Evolutionary conservation across 2,329 filamentous ascomycete species (phyloP).

Genomic region (Diaporthe vexans): DNA sequence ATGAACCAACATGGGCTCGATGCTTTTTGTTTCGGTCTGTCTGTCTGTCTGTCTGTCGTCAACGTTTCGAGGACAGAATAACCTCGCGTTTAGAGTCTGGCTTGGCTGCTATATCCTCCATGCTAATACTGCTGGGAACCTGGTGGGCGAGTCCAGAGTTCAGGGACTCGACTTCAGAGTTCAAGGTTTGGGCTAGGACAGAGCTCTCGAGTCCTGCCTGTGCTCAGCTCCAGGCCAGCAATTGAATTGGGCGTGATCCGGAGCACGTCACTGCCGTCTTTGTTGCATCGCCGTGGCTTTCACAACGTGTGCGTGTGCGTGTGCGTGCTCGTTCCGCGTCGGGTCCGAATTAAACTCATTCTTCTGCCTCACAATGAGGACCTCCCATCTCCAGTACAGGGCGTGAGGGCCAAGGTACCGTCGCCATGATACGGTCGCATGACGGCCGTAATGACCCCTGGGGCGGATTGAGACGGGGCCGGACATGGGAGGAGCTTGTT

Average conservation of each 20-base stretch:
- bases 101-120: constrained; percentile 34
- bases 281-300: constrained; percentile 8
- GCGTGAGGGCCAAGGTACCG: not conserved
- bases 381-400: not conserved
- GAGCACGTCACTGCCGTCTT: not conserved
- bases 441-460: constrained; percentile 28
- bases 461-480: constrained; percentile 24
- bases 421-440: constrained; percentile 23
- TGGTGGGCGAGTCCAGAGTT: not conserved
- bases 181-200: constrained; percentile 1
- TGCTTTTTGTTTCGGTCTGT: constrained; percentile 20
- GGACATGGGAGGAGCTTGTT: constrained; percentile 26
- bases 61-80: constrained; percentile 26
- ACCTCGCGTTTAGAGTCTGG: constrained; percentile 31
- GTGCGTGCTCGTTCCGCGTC: not conserved
- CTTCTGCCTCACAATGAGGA: not conserved
- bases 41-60: constrained; percentile 27
- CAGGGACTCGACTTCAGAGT: not conserved
- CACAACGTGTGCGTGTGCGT: not conserved
- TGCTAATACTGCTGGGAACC: constrained; percentile 27
- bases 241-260: not conserved
- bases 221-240: not conserved
- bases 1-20: constrained; percentile 22
- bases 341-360: not conserved
- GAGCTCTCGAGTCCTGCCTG: constrained; percentile 2